These are phyloP conservation scores for Lachancea quebecensis DNA, from an alignment of 805 yeast species.

Conservation along the genomic window DNA sequence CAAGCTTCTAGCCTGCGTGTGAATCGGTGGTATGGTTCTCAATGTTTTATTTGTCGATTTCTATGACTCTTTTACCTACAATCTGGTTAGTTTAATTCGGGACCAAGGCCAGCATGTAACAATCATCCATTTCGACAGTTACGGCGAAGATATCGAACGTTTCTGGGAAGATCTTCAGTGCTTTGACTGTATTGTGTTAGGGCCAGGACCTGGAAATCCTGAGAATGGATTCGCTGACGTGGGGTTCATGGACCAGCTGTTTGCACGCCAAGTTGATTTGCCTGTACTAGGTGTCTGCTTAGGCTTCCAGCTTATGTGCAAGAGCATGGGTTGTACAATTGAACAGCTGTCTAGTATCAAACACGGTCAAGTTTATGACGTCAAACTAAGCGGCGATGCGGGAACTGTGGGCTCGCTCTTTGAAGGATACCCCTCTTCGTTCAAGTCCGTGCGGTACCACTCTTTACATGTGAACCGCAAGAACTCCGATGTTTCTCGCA, in stretches of 20 bases:
- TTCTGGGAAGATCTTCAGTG: conserved; percentile 32
- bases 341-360: conserved; percentile 48
- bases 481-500: conserved; percentile 12
- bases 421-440: conserved; percentile 34
- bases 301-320: conserved; percentile 82
- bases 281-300: conserved; percentile 90
- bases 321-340: conserved; percentile 51
- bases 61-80: conserved; percentile 90
- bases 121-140: conserved; percentile 34
- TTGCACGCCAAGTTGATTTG: conserved; percentile 32
- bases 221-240: conserved; percentile 45
- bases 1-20: too few relatives aligned
- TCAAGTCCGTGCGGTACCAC: conserved; percentile 81
- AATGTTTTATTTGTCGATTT: conserved; percentile 58
- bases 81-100: conserved; percentile 58
- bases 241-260: conserved; percentile 62
- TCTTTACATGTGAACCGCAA: conserved; percentile 51
- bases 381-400: conserved; percentile 22
- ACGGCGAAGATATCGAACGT: conserved; percentile 15
- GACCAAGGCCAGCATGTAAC: conserved; percentile 33
- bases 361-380: conserved; percentile 78
- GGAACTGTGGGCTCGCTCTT: conserved; percentile 16
- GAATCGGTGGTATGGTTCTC: conserved; percentile 9
- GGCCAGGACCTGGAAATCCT: conserved; percentile 98
- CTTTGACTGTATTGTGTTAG: conserved; percentile 74